A percentile compares a stretch with the other conserved stretches of the same genome.
Conservation (phyloP, 768 basidiomycete species). For the Russula lepida region DNA sequence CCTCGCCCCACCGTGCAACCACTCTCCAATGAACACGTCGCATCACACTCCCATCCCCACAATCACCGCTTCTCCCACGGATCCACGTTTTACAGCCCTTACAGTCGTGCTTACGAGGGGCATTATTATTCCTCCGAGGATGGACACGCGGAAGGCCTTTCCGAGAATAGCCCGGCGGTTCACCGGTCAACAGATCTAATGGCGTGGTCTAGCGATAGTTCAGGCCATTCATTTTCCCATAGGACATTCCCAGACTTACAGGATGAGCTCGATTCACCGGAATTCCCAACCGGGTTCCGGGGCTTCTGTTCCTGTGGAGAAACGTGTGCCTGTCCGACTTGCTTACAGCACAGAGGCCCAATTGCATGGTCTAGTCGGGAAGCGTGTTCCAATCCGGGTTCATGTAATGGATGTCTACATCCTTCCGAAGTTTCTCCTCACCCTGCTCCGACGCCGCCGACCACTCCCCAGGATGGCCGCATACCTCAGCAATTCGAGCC, state of each 20-base stretch:
- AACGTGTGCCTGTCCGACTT: conserved; percentile 15
- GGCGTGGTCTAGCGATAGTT: conserved; percentile 17
- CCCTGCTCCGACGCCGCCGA: conserved; percentile 20
- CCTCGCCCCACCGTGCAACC: conserved; percentile 40
- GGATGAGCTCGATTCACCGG: conserved; percentile 13
- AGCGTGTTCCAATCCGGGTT: conserved; percentile 10
- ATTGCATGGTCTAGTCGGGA: conserved; percentile 17
- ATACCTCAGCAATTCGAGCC: conserved; percentile 17
- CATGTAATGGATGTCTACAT: conserved; percentile 16
- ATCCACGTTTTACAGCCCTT: conserved; percentile 51
- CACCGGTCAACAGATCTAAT: conserved; percentile 8
- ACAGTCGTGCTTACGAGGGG: conserved; percentile 54
- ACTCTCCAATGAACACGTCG: conserved; percentile 36
- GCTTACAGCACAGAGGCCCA: conserved; percentile 18
- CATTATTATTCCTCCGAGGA: conserved; percentile 33
- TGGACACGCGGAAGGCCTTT: neutral
- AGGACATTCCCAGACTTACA: conserved; percentile 2
- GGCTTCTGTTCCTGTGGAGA: conserved; percentile 19
- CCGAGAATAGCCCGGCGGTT: conserved; percentile 4
- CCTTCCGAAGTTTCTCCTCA: conserved; percentile 13
- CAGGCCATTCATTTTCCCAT: conserved; percentile 6
- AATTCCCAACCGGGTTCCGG: conserved; percentile 11
- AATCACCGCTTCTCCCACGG: conserved; percentile 32
- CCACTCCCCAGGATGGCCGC: conserved; percentile 18
- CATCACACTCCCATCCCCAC: conserved; percentile 38